Conservation (phyloP, 116 monocot genomes). For the Dioscorea cayenensis region DNA sequence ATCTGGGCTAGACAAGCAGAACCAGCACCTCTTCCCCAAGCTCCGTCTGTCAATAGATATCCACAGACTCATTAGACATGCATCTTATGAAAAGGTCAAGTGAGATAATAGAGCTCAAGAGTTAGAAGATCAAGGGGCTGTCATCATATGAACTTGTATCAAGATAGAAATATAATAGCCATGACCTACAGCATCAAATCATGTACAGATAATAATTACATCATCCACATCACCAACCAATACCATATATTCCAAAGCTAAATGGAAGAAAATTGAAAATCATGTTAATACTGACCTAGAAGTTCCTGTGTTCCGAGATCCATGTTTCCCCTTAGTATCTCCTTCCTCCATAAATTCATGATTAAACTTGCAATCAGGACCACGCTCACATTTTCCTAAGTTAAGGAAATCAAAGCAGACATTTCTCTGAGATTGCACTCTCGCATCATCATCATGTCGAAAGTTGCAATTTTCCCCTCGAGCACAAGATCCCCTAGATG, state of each 20-base stretch:
- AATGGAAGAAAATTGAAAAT: background rate
- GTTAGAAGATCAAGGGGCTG: background rate
- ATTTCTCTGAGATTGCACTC: constrained; percentile 72
- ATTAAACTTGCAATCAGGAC: constrained; percentile 71
- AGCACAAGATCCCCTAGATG: constrained; percentile 73
- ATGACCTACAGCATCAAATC: background rate
- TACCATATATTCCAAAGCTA: background rate
- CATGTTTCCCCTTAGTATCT: constrained; percentile 20
- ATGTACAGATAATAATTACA: too few relatives aligned
- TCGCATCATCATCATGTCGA: constrained; percentile 69
- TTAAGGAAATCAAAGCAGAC: constrained; percentile 98
- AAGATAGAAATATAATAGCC: background rate
- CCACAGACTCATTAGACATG: background rate
- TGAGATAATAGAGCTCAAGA: background rate
- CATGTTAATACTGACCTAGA: constrained; percentile 25
- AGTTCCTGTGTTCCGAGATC: constrained; percentile 22
- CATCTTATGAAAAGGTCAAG: background rate
- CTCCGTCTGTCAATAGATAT: constrained; percentile 26
- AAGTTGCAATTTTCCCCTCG: constrained; percentile 60
- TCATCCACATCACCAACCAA: background rate
- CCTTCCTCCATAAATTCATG: constrained; percentile 64
- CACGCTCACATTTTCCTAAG: constrained; percentile 90
- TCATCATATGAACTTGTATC: background rate
- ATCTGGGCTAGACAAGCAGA: constrained; percentile 89
- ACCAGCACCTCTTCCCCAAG: constrained; percentile 75